Conservation (phyloP, 768 basidiomycete species). For the Trametes maxima region DNA sequence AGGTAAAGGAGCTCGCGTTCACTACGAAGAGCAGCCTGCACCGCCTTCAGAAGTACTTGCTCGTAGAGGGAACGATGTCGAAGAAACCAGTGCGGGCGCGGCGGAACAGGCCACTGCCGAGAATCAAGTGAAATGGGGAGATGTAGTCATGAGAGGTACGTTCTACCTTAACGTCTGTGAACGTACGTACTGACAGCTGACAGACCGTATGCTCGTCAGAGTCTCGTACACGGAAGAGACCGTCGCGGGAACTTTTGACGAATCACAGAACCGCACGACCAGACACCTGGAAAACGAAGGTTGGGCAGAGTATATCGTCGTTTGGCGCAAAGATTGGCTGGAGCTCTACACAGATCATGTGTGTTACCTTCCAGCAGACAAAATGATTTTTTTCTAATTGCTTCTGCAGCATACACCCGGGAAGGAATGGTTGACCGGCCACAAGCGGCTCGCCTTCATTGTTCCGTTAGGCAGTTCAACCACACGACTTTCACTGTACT, state of each 20-base stretch:
- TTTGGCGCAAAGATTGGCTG: slow-evolving; percentile 75
- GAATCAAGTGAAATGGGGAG: slow-evolving; percentile 41
- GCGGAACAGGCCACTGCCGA: slow-evolving; percentile 33
- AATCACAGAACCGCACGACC: slow-evolving; percentile 64
- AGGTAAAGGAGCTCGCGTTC: slow-evolving; percentile 30
- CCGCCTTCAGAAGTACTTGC: slow-evolving; percentile 69
- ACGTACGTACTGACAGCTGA: slow-evolving; percentile 15
- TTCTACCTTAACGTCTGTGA: background rate
- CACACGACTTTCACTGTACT: slow-evolving; percentile 83
- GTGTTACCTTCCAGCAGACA: slow-evolving; percentile 61
- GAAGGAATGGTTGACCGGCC: slow-evolving; percentile 66
- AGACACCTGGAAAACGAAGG: slow-evolving; percentile 62
- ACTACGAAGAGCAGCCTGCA: slow-evolving; percentile 43
- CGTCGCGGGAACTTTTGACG: slow-evolving; percentile 60
- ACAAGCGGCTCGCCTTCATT: slow-evolving; percentile 78
- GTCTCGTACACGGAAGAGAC: slow-evolving; percentile 64
- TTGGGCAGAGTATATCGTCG: slow-evolving; percentile 84
- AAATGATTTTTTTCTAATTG: no score
- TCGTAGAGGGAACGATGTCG: slow-evolving; percentile 56
- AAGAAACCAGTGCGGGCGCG: slow-evolving; percentile 67
- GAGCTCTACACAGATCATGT: slow-evolving; percentile 90
- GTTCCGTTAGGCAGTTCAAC: slow-evolving; percentile 67
- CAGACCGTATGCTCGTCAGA: slow-evolving; percentile 90
- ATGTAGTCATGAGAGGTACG: slow-evolving; percentile 77
- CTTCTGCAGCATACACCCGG: slow-evolving; percentile 55